A percentile compares a stretch with the other conserved stretches of the same genome.
phyloP scores from a whole-genome alignment of 1,139 yeast genomes.

The Arxiozyma bovina region DNA sequence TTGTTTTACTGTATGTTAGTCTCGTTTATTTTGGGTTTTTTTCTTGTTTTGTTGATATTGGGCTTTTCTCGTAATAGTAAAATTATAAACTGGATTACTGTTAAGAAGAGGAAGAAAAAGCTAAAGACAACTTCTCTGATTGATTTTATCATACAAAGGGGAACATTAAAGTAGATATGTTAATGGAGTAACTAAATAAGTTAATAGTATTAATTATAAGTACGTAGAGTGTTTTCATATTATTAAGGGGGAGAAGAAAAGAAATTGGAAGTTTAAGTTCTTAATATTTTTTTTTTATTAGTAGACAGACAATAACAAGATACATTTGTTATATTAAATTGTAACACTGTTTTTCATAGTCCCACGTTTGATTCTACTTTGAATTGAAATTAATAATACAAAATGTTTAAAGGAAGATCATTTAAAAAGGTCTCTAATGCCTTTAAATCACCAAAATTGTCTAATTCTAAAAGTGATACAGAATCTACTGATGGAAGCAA shows the following conservation, averaged over 20 bases:
- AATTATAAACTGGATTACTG: not conserved
- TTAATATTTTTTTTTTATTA: no score
- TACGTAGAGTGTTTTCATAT: no score
- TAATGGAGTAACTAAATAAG: no score
- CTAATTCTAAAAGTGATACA: conserved; percentile 9
- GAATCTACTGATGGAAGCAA: conserved; percentile 6
- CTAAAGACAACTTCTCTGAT: not conserved
- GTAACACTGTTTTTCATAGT: not conserved
- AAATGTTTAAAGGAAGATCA: conserved; percentile 44
- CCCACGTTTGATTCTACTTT: not conserved
- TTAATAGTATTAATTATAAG: no score
- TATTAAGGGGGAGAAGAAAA: not conserved
- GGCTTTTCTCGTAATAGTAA: not conserved
- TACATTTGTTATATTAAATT: no score
- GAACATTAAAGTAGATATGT: not conserved
- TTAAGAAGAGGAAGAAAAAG: not conserved
- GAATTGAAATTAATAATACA: not conserved
- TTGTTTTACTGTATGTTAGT: not conserved
- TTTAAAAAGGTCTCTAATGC: conserved; percentile 47
- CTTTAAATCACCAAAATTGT: conserved; percentile 32
- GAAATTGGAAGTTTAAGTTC: no score
- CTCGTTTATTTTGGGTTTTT: not conserved
- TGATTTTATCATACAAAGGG: not conserved
- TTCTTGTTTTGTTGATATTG: not conserved
- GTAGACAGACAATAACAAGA: not conserved